Evolutionary conservation across 2,329 filamentous ascomycete genomes (phyloP).

Genomic region (Sphaerulina musiva): DNA sequence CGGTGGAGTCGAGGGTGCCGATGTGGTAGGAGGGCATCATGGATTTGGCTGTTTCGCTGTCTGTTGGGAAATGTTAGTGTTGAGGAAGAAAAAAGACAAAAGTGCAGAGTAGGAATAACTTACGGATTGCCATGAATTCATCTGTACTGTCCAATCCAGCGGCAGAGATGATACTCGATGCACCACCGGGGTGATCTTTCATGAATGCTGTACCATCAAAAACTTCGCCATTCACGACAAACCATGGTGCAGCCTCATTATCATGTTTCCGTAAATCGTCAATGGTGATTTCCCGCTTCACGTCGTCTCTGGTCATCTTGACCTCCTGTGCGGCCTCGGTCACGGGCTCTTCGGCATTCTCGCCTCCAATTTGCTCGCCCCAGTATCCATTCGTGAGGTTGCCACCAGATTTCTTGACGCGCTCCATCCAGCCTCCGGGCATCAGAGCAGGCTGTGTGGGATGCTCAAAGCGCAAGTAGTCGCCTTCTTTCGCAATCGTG

Average conservation of each 20-base stretch:
- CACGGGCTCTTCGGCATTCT: constrained; percentile 37
- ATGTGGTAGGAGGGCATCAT: constrained; percentile 88
- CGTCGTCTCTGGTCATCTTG: constrained; percentile 65
- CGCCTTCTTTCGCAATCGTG: constrained; percentile 62
- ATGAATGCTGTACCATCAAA: constrained; percentile 80
- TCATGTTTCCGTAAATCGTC: constrained; percentile 67
- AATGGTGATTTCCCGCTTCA: constrained; percentile 59
- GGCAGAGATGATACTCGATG: constrained; percentile 72
- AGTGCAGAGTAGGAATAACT: constrained; percentile 37
- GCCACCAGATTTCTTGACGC: constrained; percentile 74
- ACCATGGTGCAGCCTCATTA: constrained; percentile 66
- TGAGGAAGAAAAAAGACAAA: too few relatives aligned
- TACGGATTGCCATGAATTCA: constrained; percentile 87
- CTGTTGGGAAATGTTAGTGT: constrained; percentile 41
- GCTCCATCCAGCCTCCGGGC: constrained; percentile 87
- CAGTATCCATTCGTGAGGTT: constrained; percentile 75
- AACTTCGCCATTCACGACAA: constrained; percentile 79
- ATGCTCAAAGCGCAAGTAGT: constrained; percentile 70
- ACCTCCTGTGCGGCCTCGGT: constrained; percentile 57
- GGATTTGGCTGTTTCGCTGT: constrained; percentile 82
- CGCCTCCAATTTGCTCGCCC: constrained; percentile 63
- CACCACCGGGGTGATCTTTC: constrained; percentile 77
- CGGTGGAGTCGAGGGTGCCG: constrained; percentile 58
- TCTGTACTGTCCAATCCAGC: constrained; percentile 79
- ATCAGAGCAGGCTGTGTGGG: constrained; percentile 74